phyloP scores from a whole-genome alignment of 1,139 yeast genomes.

The Blastobotrys indianensis region DNA sequence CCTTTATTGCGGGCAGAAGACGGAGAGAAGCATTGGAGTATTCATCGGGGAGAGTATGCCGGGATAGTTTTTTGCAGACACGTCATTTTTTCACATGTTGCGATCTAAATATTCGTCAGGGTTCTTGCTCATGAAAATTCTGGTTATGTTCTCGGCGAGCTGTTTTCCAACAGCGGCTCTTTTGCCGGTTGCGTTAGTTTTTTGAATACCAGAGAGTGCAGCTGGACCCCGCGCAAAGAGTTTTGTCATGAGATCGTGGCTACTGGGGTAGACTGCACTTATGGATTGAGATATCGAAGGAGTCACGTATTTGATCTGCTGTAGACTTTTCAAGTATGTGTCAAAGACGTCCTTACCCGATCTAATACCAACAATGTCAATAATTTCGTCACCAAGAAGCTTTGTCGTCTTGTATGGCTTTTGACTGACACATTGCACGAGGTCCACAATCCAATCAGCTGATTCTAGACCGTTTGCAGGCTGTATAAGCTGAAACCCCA shows the following conservation, averaged over 20 bases:
- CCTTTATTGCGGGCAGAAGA: too few relatives aligned
- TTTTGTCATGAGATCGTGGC: slow-evolving; percentile 18
- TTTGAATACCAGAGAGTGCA: slow-evolving; percentile 19
- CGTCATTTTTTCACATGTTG: background rate
- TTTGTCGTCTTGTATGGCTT: slow-evolving; percentile 22
- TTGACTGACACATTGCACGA: slow-evolving; percentile 20
- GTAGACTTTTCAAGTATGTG: slow-evolving; percentile 39
- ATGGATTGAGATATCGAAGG: slow-evolving; percentile 22
- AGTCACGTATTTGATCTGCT: slow-evolving; percentile 46
- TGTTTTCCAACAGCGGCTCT: slow-evolving; percentile 15
- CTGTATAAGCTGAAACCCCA: slow-evolving; percentile 20
- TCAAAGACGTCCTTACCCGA: slow-evolving; percentile 40
- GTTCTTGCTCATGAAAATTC: slow-evolving; percentile 19
- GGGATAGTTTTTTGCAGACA: background rate
- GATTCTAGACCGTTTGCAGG: slow-evolving; percentile 19
- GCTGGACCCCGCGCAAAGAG: slow-evolving; percentile 17
- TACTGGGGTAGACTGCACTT: slow-evolving; percentile 18
- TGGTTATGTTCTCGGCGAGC: slow-evolving; percentile 19
- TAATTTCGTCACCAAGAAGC: slow-evolving; percentile 26
- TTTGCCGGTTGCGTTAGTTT: background rate
- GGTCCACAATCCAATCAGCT: slow-evolving; percentile 22
- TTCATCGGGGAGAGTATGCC: background rate
- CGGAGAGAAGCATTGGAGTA: too few relatives aligned
- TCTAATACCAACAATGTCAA: slow-evolving; percentile 40
- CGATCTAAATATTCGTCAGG: slow-evolving; percentile 16